phyloP scores from a whole-genome alignment of 768 basidiomycete species.

The Cystobasidiopsis lactophilus region DNA sequence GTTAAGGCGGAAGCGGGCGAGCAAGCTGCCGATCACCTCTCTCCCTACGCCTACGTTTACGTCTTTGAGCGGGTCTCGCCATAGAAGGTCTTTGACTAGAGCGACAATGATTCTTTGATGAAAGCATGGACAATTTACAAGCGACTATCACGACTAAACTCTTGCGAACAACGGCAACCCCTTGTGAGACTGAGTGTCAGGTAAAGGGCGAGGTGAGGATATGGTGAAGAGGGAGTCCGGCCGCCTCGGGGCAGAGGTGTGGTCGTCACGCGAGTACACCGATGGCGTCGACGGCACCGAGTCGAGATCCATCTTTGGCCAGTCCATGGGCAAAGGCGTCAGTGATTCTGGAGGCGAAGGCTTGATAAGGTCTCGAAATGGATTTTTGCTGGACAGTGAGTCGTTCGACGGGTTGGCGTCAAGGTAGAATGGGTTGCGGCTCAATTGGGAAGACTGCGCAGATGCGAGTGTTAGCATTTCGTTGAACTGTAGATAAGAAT shows the following conservation, averaged over 20 bases:
- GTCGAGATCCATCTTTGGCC: too few species aligned
- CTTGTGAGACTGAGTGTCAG: too few species aligned
- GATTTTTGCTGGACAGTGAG: too few species aligned
- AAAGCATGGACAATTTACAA: not conserved
- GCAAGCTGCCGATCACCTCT: conserved; percentile 58
- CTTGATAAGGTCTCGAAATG: too few species aligned
- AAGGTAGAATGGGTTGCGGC: not conserved
- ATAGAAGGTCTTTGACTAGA: not conserved
- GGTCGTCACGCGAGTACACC: too few species aligned
- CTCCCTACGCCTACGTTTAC: conserved; percentile 77
- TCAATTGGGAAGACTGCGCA: not conserved
- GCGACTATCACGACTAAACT: not conserved
- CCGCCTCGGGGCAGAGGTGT: not conserved
- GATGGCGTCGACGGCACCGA: not conserved
- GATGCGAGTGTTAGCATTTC: too few species aligned
- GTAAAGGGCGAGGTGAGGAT: not conserved
- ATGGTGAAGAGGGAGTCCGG: not conserved
- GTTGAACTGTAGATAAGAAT: too few species aligned
- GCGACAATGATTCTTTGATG: not conserved
- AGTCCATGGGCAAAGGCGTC: too few species aligned
- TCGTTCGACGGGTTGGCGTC: not conserved
- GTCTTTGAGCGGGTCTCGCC: conserved; percentile 46
- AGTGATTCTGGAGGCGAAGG: too few species aligned
- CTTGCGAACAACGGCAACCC: not conserved
- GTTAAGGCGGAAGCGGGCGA: conserved; percentile 49